Evolutionary conservation across 1,139 yeast genomes (phyloP), one percentile per base, ranked within the genome.

Genomic region (Saccharomyces pastorianus): DNA sequence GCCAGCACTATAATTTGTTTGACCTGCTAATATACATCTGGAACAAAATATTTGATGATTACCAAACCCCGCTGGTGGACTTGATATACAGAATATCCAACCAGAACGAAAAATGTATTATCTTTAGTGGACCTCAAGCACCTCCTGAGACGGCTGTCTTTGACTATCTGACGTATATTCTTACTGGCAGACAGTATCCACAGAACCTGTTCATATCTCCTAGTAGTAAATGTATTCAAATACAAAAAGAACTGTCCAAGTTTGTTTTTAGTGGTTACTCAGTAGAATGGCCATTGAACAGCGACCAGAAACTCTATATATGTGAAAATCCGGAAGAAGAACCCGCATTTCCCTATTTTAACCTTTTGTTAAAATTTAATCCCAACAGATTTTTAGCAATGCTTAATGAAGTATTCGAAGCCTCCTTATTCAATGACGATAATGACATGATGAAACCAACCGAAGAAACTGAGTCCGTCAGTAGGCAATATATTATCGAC

Each of bases 131-230:
- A 7, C 49, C 53, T 6, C 46, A 48, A 4, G 23, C 27, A 7
- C 48, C 38, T 25, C 48, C 51, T 4, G 44, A 17, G 11, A 38
- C 44, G 44, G 11, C 44, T 38, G 11, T 82, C 0, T 87, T 74
- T 61, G 74, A 83, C 0, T 90, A 85, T 65, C 67, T 90, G 60
- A 76, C 90, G 0, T 84, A 81, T 61, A 73, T 83, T n/a, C 71
- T 88, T 47, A 83, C 90, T 0, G 95, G 96, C 0, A 72, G 90
- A 51, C 84, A 84, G 56, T 90, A 83, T 65, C 96, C 96, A 0
- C 83, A 85, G 0, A 91, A 84, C 14, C 70, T 73, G 41, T 69
- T 68, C 25, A 74, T 85, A 34, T 71, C 68, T 1, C 69, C 66
- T 9, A 62, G 27, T 1, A 48, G 31, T 59, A 51, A 54, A 1